phyloP scores from a whole-genome alignment of 352 stramenopile species.

The Pythium oligandrum region DNA sequence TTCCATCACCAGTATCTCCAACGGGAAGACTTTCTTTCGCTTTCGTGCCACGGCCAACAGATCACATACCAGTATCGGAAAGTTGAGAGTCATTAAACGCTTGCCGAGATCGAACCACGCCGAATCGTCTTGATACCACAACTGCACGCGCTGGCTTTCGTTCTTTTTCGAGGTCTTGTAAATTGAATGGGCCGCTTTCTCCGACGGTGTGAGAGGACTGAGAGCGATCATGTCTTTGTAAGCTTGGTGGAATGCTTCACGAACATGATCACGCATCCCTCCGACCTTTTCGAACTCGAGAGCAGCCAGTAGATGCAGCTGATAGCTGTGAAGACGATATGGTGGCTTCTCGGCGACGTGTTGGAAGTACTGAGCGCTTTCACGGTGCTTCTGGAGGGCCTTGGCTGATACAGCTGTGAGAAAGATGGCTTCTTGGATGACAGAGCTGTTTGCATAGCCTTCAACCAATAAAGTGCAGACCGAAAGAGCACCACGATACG shows the following conservation, averaged over 20 bases:
- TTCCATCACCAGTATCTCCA: slow-evolving; percentile 38
- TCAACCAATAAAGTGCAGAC: slow-evolving; percentile 68
- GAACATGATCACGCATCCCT: slow-evolving; percentile 35
- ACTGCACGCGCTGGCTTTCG: slow-evolving; percentile 42
- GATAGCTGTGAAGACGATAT: slow-evolving; percentile 41
- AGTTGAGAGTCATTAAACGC: slow-evolving; percentile 37
- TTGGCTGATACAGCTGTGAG: slow-evolving; percentile 52
- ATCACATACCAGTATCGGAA: slow-evolving; percentile 34
- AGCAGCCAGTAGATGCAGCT: slow-evolving; percentile 51
- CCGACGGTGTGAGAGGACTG: slow-evolving; percentile 35
- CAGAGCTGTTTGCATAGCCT: slow-evolving; percentile 33
- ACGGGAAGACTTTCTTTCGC: slow-evolving; percentile 7
- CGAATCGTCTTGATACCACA: slow-evolving; percentile 48
- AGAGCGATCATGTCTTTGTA: slow-evolving; percentile 53
- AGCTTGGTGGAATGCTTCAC: slow-evolving; percentile 45
- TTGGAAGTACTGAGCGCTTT: slow-evolving; percentile 71
- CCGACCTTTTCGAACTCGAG: slow-evolving; percentile 40
- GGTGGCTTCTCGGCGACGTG: slow-evolving; percentile 58
- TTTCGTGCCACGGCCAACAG: slow-evolving; percentile 25
- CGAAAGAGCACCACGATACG: slow-evolving; percentile 53
- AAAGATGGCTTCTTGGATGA: slow-evolving; percentile 58
- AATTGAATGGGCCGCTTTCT: slow-evolving; percentile 48
- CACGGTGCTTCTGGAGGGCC: slow-evolving; percentile 42
- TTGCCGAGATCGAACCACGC: slow-evolving; percentile 62
- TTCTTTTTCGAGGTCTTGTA: slow-evolving; percentile 68